Evolutionary conservation across 768 basidiomycete species (phyloP), one percentile per base, ranked within the genome.

Genomic region (Boletus pseudopeckii): DNA sequence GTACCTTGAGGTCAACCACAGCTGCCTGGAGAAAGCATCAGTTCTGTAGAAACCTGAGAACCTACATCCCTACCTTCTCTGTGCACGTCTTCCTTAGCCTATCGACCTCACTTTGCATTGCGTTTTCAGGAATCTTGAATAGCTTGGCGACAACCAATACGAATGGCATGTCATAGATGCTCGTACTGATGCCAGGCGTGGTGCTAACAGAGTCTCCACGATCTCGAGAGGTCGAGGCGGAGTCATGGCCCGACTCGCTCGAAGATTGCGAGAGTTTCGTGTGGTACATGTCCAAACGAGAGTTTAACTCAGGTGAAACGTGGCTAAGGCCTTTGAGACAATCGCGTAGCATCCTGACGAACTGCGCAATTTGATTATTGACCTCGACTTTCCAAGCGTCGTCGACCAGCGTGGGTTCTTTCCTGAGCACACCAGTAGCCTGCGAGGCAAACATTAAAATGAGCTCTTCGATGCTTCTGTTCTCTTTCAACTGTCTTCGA

Each of bases 391-490:
- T 98, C 95, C 95, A 98, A 20, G 83, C 88, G 45, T 97, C 94
- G 22, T 84, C 88, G 15, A 80, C 80, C 2, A 94, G 75, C 2
- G 88, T 80, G 0, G 90, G 90, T 59, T 95, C 92, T 72, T 97
- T 97, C 80, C 86, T 89, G 55, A 98, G 79, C 9, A 91, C 83
- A 26, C 82, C 80, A 3, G 91, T 92, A 4, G 96, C 90, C 48
- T 92, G 86, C 1, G 94, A 90, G 11, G 95, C 95, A 64, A 98
- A 98, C 80, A 90, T 90, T 48, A 99, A 78, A 54, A 99, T 96
- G 50, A 99, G 86, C 58, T 98, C 94, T 73, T 99, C 97, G 37
- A 98, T 91, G 75, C 96, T 97, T 43, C 97, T 82, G 69, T 92
- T 95, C 69, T 98, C 95, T 71, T 92, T 92, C 84, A 98, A 88